phyloP scores from a whole-genome alignment of 2,329 filamentous ascomycete genomes.

The Fusarium xylarioides region DNA sequence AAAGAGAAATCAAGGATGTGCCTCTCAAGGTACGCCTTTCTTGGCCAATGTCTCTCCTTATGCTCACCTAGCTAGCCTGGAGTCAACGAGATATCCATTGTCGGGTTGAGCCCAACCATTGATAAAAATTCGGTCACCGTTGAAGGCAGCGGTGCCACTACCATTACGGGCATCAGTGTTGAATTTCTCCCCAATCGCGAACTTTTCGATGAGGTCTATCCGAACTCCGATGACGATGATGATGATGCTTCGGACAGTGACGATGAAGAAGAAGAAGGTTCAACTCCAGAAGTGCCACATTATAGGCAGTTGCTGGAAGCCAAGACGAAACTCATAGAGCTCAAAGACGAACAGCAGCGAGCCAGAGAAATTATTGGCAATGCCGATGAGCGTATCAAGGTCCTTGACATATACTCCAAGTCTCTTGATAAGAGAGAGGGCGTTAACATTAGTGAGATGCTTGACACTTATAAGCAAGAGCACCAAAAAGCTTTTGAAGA shows the following conservation, averaged over 20 bases:
- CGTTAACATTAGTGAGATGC: slow-evolving; percentile 48
- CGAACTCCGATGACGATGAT: slow-evolving; percentile 51
- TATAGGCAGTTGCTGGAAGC: slow-evolving; percentile 37
- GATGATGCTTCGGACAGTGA: slow-evolving; percentile 47
- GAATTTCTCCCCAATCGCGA: slow-evolving; percentile 65
- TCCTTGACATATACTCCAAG: slow-evolving; percentile 54
- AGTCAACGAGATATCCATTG: slow-evolving; percentile 65
- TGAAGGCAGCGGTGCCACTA: slow-evolving; percentile 64
- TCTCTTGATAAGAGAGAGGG: slow-evolving; percentile 48
- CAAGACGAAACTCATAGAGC: slow-evolving; percentile 43
- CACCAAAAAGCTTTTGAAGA: slow-evolving; percentile 55
- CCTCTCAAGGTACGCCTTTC: slow-evolving; percentile 38
- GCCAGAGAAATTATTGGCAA: slow-evolving; percentile 37
- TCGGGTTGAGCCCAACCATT: slow-evolving; percentile 63
- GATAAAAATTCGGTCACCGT: slow-evolving; percentile 69
- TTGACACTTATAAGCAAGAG: slow-evolving; percentile 55
- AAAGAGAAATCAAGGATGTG: slow-evolving; percentile 67
- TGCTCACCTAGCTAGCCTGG: slow-evolving; percentile 53
- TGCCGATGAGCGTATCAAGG: slow-evolving; percentile 49
- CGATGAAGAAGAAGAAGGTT: slow-evolving; percentile 37
- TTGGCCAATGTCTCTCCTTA: not conserved
- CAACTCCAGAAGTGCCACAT: slow-evolving; percentile 32
- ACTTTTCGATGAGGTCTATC: slow-evolving; percentile 63
- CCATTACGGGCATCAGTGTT: slow-evolving; percentile 69
- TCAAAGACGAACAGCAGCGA: slow-evolving; percentile 37